phyloP scores from a whole-genome alignment of 2,329 filamentous ascomycete genomes.

The Colletotrichum karsti region DNA sequence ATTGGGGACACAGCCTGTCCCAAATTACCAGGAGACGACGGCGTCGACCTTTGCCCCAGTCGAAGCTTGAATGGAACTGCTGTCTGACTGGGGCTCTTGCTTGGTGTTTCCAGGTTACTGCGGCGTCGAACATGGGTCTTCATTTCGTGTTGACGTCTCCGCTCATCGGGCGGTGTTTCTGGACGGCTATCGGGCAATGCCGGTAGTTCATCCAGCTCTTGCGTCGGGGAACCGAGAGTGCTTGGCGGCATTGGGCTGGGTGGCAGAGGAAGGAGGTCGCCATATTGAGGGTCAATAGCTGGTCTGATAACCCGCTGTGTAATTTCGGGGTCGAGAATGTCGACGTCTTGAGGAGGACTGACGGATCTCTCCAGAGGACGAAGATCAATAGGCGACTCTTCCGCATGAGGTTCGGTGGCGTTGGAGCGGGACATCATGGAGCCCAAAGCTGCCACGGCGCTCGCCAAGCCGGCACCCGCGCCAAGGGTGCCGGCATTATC shows the following conservation, averaged over 20 bases:
- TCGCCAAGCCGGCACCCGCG: slow-evolving; percentile 72
- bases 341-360: slow-evolving; percentile 35
- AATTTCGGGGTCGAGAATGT: slow-evolving; percentile 66
- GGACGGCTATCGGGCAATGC: slow-evolving; percentile 68
- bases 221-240: slow-evolving; percentile 58
- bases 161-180: slow-evolving; percentile 61
- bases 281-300: slow-evolving; percentile 72
- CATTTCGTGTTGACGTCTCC: slow-evolving; percentile 48
- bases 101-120: slow-evolving; percentile 55
- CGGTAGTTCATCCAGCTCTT: slow-evolving; percentile 53
- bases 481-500: slow-evolving; percentile 75
- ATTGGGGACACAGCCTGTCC: slow-evolving; percentile 50
- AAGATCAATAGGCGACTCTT: slow-evolving; percentile 36
- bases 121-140: slow-evolving; percentile 56
- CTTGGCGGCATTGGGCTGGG: slow-evolving; percentile 72
- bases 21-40: slow-evolving; percentile 49
- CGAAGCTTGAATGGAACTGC: slow-evolving; percentile 66
- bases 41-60: slow-evolving; percentile 55
- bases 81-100: slow-evolving; percentile 63
- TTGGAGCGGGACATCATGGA: slow-evolving; percentile 51
- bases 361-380: not conserved
- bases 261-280: slow-evolving; percentile 70
- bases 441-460: slow-evolving; percentile 53
- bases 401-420: slow-evolving; percentile 54
- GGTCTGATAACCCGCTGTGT: slow-evolving; percentile 66